phyloP scores from a whole-genome alignment of 306 rosid species.

The Lathyrus oleraceus region DNA sequence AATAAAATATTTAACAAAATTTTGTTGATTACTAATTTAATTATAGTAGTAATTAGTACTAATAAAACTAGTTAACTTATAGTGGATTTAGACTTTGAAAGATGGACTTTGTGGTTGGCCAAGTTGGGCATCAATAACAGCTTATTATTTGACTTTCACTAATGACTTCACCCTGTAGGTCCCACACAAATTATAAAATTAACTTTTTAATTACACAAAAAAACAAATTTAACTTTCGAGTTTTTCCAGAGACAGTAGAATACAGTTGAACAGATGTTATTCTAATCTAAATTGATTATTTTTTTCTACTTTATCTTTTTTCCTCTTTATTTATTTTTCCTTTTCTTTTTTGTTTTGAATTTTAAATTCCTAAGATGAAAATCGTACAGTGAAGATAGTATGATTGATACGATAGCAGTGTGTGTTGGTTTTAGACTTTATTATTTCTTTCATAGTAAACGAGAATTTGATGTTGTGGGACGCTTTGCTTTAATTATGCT shows the following conservation, averaged over 20 bases:
- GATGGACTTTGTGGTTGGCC: conserved; percentile 33
- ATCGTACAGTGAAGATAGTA: conserved; percentile 26
- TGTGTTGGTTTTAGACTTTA: conserved; percentile 45
- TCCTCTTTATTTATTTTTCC: neutral
- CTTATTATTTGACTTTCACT: conserved; percentile 67
- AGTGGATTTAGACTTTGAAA: conserved; percentile 24
- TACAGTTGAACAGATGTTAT: too few species aligned
- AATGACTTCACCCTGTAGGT: conserved; percentile 39
- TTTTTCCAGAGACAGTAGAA: too few species aligned
- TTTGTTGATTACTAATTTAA: too few species aligned
- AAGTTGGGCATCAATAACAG: conserved; percentile 66
- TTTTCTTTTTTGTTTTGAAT: neutral
- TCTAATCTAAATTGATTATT: neutral
- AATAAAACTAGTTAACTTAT: neutral
- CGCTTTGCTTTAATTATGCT: conserved; percentile 45
- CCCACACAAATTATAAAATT: conserved; percentile 37
- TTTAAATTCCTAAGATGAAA: conserved; percentile 6
- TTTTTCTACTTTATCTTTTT: neutral
- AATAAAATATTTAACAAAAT: too few species aligned
- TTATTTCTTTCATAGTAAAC: conserved; percentile 27
- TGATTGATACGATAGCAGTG: neutral
- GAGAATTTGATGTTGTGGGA: conserved; percentile 42
- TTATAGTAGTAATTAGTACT: too few species aligned
- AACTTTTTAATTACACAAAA: neutral
- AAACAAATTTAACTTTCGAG: neutral